Evolutionary conservation across 768 basidiomycete genomes (phyloP), one percentile per base, ranked within the genome.

Genomic region (Leccinum fibrillosum): DNA sequence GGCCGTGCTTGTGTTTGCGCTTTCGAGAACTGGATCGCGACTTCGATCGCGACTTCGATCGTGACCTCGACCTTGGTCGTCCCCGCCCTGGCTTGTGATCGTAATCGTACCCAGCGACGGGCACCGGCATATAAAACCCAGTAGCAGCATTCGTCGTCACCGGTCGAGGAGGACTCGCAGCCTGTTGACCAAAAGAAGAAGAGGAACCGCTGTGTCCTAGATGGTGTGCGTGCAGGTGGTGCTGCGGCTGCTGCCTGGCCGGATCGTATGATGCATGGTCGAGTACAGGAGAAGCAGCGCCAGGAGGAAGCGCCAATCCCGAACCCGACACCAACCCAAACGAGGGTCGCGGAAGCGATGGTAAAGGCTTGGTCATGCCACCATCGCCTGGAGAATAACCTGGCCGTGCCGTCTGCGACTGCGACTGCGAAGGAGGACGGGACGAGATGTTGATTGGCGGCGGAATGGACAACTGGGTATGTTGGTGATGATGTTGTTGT

Each of bases 371-470:
- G 5, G 58, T 5, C 49, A 47, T 54, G 2, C 10, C 4, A 2
- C 21, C 42, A 17, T 55, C 61, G 1, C 48, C n/a, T 1, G 54
- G 19, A 3, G 37, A 37, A 11, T 23, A 17, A 13, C 42, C 37
- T 6, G 60, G 25, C 49, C 7, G 44, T 7, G 51, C 49, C 32
- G 59, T 42, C 42, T 42, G 42, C 10, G 42, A 47, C 8, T 37
- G 48, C 0, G 28, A 15, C 17, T 39, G 37, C 17, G 37, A n/a
- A 39, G 17, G 39, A 6, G 69, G 71, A 21, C 48, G 62, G 0
- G 66, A 58, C 4, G 57, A 53, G 49, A 51, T 34, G 19, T 62
- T 55, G 3, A 69, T 48, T 1, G 23, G 50, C 12, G 69, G 69
- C 21, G 62, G 55, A 11, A 25, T 12, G 6, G 26, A 5, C 6